Base-by-base conservation (phyloP, 2,329 filamentous ascomycete genomes). In the Pyrenophora graminea region DNA sequence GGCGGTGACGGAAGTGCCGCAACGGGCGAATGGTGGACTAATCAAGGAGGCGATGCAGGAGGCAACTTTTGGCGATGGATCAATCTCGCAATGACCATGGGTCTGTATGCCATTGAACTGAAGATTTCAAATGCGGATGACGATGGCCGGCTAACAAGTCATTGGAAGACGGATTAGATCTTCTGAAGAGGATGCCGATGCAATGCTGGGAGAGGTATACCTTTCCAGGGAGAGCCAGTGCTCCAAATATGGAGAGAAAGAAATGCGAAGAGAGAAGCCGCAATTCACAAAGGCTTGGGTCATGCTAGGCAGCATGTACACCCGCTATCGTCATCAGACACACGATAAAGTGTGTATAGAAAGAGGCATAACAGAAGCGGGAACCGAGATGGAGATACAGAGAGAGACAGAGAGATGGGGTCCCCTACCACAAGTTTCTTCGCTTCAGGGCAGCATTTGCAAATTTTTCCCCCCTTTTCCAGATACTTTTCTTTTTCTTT, bases 21-120 rank as follows among this genome's bases (percentile, higher is more conserved):
- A 4, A 67, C 71, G 15, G 83, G 82, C 13, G 84, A 86, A 55
- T 88, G 92, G 79, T 97, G 92, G 91, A 92, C 87, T 2, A 86
- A 89, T 44, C 87, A 92, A 65, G 90, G 90, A 13, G 90, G 89
- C 5, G 90, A 91, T 63, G 79, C 86, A 3, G 91, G 90, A 10
- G 90, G 91, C 15, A 95, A 94, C 68, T 82, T 89, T 15, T 96
- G 91, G 90, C 83, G 92, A 47, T 97, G 94, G 94, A 83, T 94
- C 62, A 99, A 99, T 63, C 81, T 97, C 36, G 89, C 87, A 5
- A 85, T 87, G 42, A 97, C 92, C 0, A 95, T 97, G 88, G 82
- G 83, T 6, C 77, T 97, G 13, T 99, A 99, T 70, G 88, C 91
- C 3, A 81, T 97, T 37, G 94, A 99, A 75, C 78, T 97, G 46